Evolutionary conservation across 495 filamentous ascomycete genomes (phyloP), one percentile per base, ranked within the genome.

Genomic region (Neurospora discreta): DNA sequence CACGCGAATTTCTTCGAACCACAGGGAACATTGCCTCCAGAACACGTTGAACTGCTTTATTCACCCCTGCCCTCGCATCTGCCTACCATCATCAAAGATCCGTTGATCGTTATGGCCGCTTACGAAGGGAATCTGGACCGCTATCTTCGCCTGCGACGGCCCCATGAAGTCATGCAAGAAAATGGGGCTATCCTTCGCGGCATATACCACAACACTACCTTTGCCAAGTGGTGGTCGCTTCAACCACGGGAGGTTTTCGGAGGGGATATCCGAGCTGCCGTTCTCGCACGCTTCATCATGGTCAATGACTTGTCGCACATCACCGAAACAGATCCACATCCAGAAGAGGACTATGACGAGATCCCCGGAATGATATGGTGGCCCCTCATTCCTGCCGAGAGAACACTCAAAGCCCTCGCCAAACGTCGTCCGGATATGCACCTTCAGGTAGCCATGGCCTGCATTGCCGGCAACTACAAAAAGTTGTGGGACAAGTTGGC

Each of bases 111-210:
- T 5, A 71, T 72, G 68, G 75, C 75, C 0, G 75, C 75, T 5
- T 74, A 73, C 40, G 39, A 72, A 11, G 75, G 75, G 38, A 71
- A 77, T 1, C 36, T 76, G 3, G 73, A 76, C 69, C 65, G 75
- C 65, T 74, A 74, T 38, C 16, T 67, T 23, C 75, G 73, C 20
- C 20, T 77, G 33, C 73, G 75, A 4, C 71, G 75, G 8, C 73
- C 73, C 10, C 0, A 11, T 5, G 20, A 58, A 30, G 11, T 18
- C 38, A 0, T 0, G 10, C 68, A 71, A 42, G n/a, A 41, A 3
- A 1, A 67, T 6, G 72, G 74, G 13, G 52, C 52, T 1, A 15
- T 74, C 20, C 38, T 74, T 10, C 69, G 70, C 8, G 75, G 75
- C 41, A 73, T 73, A 39, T 75, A 73, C 39, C 69, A 73, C 40